Conservation (phyloP, 306 rosid genomes). For the Casuarina cunninghamiana region DNA sequence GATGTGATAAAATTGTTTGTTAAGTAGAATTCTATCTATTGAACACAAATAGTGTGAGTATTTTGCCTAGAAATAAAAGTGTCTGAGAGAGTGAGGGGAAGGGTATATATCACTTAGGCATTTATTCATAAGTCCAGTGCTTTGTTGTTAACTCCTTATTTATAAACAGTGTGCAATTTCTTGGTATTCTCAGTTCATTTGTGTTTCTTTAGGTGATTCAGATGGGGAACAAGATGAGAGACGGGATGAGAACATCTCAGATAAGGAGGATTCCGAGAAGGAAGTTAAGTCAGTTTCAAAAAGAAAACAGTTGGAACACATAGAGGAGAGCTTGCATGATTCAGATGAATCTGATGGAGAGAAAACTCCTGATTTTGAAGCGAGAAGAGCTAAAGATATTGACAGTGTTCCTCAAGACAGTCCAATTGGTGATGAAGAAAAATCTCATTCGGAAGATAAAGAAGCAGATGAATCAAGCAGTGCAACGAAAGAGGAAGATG, state of each 20-base stretch:
- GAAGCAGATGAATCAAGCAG: slow-evolving; percentile 46
- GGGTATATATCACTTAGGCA: neutral
- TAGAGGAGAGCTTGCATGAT: slow-evolving; percentile 16
- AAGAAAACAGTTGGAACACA: slow-evolving; percentile 36
- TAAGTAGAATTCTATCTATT: neutral
- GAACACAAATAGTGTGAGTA: neutral
- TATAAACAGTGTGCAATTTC: neutral
- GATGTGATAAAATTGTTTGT: neutral
- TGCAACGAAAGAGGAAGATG: slow-evolving; percentile 44
- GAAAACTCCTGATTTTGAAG: no score
- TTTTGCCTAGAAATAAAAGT: neutral
- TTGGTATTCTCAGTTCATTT: slow-evolving; percentile 7
- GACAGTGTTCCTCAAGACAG: slow-evolving; percentile 37
- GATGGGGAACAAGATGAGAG: slow-evolving; percentile 57
- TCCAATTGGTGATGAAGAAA: slow-evolving; percentile 43
- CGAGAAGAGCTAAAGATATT: slow-evolving; percentile 39
- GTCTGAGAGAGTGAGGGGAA: neutral
- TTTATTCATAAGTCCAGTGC: neutral
- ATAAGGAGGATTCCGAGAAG: slow-evolving; percentile 47
- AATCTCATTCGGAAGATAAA: slow-evolving; percentile 49
- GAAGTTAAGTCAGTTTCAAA: slow-evolving; percentile 50
- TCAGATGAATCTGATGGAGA: no score
- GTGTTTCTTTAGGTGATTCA: slow-evolving; percentile 47
- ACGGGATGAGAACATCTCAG: slow-evolving; percentile 33
- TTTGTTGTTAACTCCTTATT: neutral